Conservation (phyloP, 176 grass and related monocot genomes). For the Eleusine indica region DNA sequence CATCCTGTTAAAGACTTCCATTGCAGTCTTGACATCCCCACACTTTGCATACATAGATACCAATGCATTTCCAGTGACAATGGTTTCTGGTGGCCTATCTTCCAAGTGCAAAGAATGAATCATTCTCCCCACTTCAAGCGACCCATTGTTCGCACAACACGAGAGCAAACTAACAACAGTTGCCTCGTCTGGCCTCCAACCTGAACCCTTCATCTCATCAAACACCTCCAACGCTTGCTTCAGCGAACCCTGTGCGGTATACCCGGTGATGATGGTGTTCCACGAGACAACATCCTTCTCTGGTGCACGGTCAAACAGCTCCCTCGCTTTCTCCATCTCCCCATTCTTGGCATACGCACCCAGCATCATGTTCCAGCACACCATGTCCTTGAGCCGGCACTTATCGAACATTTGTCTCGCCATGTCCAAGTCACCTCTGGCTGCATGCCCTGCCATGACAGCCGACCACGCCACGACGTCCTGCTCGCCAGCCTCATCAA, state of each 20-base stretch:
- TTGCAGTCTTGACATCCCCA: slow-evolving; percentile 36
- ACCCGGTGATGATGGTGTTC: slow-evolving; percentile 49
- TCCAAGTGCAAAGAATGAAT: slow-evolving; percentile 45
- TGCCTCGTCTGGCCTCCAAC: slow-evolving; percentile 49
- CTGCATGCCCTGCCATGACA: slow-evolving; percentile 26
- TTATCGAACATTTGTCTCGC: slow-evolving; percentile 51
- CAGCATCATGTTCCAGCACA: slow-evolving; percentile 59
- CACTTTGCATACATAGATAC: slow-evolving; percentile 54
- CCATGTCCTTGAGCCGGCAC: slow-evolving; percentile 39
- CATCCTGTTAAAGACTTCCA: slow-evolving; percentile 38
- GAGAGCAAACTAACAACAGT: slow-evolving; percentile 52
- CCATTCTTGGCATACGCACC: slow-evolving; percentile 41
- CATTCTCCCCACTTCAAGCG: slow-evolving; percentile 42
- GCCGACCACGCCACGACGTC: slow-evolving; percentile 46
- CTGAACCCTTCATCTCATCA: slow-evolving; percentile 37
- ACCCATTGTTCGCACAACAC: slow-evolving; percentile 28
- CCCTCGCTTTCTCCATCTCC: slow-evolving; percentile 44
- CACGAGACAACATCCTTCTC: slow-evolving; percentile 49
- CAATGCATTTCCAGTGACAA: slow-evolving; percentile 36
- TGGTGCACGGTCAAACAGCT: slow-evolving; percentile 36
- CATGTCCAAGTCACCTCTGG: slow-evolving; percentile 36
- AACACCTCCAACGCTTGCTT: slow-evolving; percentile 37
- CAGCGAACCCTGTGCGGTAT: slow-evolving; percentile 12
- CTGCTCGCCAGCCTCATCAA: slow-evolving; percentile 1
- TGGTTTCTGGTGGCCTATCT: background rate